Conservation (phyloP, 768 basidiomycete genomes). For the Serendipita sp. region DNA sequence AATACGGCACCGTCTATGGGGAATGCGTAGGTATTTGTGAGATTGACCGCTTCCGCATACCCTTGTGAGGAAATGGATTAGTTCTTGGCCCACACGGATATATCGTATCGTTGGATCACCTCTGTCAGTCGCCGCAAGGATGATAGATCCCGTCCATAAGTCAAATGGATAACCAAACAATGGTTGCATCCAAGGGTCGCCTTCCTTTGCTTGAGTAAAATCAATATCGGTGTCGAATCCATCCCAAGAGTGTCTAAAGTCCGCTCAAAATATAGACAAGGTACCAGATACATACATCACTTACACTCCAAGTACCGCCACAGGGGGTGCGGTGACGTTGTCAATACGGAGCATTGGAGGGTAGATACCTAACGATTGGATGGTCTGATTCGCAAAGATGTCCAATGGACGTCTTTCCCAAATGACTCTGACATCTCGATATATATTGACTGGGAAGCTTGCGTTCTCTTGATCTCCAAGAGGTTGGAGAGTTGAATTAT, state of each 20-base stretch:
- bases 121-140: neutral
- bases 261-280: neutral
- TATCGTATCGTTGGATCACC: neutral
- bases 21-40: neutral
- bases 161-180: slow-evolving; percentile 1
- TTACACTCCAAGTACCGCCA: neutral
- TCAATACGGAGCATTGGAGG: neutral
- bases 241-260: neutral
- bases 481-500: neutral
- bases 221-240: neutral
- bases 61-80: too few species aligned
- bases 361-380: neutral
- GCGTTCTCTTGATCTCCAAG: neutral
- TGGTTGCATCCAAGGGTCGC: neutral
- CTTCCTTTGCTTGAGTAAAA: neutral
- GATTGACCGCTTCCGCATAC: neutral
- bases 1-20: neutral
- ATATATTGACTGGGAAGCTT: neutral
- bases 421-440: neutral
- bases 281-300: neutral
- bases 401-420: neutral
- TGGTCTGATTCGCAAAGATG: neutral
- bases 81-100: too few species aligned
- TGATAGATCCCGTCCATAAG: neutral
- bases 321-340: neutral